Evolutionary conservation across 1,139 yeast genomes (phyloP), one percentile per base, ranked within the genome.

Genomic region (Spencermartinsiella ligniputridi): DNA sequence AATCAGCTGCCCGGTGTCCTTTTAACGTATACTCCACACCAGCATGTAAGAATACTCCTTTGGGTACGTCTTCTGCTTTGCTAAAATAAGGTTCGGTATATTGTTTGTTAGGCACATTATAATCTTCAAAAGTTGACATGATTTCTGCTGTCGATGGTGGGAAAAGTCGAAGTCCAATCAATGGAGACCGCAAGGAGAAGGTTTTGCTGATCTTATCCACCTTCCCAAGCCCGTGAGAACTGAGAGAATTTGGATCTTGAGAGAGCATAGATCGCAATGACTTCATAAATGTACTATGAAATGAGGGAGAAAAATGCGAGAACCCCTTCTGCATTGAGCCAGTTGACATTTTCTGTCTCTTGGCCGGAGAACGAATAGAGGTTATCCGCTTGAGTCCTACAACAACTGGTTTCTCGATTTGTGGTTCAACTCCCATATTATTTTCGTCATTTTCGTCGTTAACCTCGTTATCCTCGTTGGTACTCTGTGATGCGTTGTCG

Each of bases 1-100:
- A 49, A 35, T 47, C 50, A 3, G 46, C 41, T 2, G 60, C 47
- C 22, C 61, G 60, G 20, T 48, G 40, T 15, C 70, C 58, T 32
- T 54, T 53, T 6, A 81, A 62, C 1, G 59, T 66, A 50, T 81
- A 79, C 52, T 75, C 78, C 47, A 74, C 78, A 17, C 89, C 89
- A 0, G 90, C 89, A 63, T 79, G 81, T 1, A 77, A 63, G 48
- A 81, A 72, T 0, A 94, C 81, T 21, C 67, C 68, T 0, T 63
- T 43, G 1, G 83, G 81, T 3, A 77, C 67, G 52, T 84, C 86
- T 1, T 60, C 57, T 0, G 68, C 62, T 25, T 72, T 68, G 19
- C 81, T 74, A 55, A 78, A 89, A 52, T 66, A 79, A 0, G 96
- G 96, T 48, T 78, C 84, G 1, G 55, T 50, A 56, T 83, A 83